Evolutionary conservation across 805 yeast species (phyloP).

Genomic region (Candida lessepsii): DNA sequence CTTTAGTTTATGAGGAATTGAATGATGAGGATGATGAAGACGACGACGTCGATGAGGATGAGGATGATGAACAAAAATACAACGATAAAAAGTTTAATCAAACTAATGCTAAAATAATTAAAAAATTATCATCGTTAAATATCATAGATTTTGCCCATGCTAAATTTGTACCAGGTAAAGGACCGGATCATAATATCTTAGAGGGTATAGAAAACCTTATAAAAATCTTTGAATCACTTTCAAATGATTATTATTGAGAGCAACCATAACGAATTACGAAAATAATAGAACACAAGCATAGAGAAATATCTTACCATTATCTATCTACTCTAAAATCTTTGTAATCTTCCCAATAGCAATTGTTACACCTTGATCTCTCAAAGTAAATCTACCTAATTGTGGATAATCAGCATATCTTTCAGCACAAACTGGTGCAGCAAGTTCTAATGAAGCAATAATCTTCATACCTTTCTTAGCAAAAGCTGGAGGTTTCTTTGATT

Average conservation of each 20-base stretch:
- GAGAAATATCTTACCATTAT: too few species aligned
- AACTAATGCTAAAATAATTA: constrained; percentile 18
- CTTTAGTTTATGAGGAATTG: constrained; percentile 21
- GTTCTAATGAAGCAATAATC: constrained; percentile 87
- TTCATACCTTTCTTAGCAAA: constrained; percentile 99
- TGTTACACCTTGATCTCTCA: constrained; percentile 97
- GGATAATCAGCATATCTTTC: constrained; percentile 92
- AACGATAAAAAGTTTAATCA: constrained; percentile 31
- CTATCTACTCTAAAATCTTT: constrained; percentile 53
- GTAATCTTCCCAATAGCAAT: constrained; percentile 98
- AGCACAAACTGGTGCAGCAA: constrained; percentile 84
- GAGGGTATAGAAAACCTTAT: constrained; percentile 68
- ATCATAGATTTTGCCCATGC: constrained; percentile 94
- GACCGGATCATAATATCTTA: constrained; percentile 69
- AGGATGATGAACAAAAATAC: constrained; percentile 37
- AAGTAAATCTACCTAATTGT: constrained; percentile 95
- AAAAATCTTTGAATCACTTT: constrained; percentile 31
- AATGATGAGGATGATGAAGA: constrained; percentile 9
- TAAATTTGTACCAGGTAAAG: constrained; percentile 54
- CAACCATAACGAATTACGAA: background rate
- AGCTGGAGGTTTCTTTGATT: constrained; percentile 95
- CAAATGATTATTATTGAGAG: background rate
- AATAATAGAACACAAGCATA: background rate
- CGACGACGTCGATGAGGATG: constrained; percentile 22
- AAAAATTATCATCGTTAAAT: constrained; percentile 55